Base-by-base conservation (phyloP, 108 stramenopile genomes). In the Ochromonas danica region DNA sequence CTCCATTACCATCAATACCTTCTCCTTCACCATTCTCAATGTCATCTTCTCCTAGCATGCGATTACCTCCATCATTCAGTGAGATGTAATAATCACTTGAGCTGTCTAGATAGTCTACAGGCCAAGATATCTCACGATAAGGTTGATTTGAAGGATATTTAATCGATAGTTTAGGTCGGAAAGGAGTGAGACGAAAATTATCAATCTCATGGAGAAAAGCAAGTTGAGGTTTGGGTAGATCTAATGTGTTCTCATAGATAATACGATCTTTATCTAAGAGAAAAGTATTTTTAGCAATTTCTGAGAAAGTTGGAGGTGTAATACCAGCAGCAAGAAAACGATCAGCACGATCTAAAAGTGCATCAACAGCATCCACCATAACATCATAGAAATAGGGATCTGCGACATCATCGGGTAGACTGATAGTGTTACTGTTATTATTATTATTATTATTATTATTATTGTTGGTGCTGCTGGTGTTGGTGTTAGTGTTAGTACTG, bases 181-280 rank as follows among this genome's bases (percentile, higher is more conserved):
- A 89, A 0, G 83, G 80, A 14, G 77, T 77, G 38, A 79, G 51
- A 70, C 87, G 74, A 40, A 33, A 1, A 81, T 87, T 87, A 83
- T 87, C 87, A 39, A 87, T 82, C 60, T 83, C 80, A 6, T 1
- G 1, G 14, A 0, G 39, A 33, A 84, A 86, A 33, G 70, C 45
- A 36, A 78, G 81, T 82, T 87, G 87, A 61, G 87, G 87, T 38
- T 87, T 87, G 40, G 87, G 81, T 10, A 87, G 80, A 62, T 87
- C 82, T 3, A 39, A 42, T 17, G 63, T 61, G 61, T 81, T 77
- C 22, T 82, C 77, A 43, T 74, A 42, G 80, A 87, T 81, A 25
- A 42, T 27, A 30, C 72, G 14, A 27, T 75, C 72, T 31, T 33
- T 17, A 75, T 75, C 72, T 6, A 42, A 45, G 36, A 45, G 25